Conservation (phyloP, 1,284 basidiomycete genomes). For the Blastosporella zonata region DNA sequence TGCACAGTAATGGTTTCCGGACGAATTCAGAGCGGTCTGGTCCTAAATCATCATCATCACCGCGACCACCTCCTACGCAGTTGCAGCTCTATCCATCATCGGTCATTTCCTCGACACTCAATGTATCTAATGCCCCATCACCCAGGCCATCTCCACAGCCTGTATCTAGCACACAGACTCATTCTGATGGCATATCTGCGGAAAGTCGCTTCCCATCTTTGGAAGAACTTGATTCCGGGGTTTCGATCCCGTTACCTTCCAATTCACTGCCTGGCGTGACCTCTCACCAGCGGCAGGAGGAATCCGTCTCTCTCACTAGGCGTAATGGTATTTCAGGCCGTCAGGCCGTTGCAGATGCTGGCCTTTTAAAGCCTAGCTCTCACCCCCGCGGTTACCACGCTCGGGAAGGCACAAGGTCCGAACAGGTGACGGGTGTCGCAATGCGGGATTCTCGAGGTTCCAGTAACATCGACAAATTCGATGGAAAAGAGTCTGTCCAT, state of each 20-base stretch:
- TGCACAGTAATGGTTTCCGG: conserved; percentile 30
- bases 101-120: conserved; percentile 15
- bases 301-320: conserved; percentile 4
- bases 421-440: conserved; percentile 54
- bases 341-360: neutral
- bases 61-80: conserved; percentile 31
- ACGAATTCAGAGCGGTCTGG: conserved; percentile 22
- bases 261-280: conserved; percentile 20
- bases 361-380: conserved; percentile 10
- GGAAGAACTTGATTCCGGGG: conserved; percentile 72
- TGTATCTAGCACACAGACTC: conserved; percentile 24
- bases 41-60: conserved; percentile 44
- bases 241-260: conserved; percentile 29
- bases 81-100: conserved; percentile 28
- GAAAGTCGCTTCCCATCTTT: conserved; percentile 76
- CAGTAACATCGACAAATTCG: conserved; percentile 1
- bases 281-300: conserved; percentile 7
- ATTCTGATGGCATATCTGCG: conserved; percentile 42
- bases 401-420: conserved; percentile 38
- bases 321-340: conserved; percentile 11
- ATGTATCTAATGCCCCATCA: conserved; percentile 13
- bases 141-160: conserved; percentile 27
- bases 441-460: conserved; percentile 43
- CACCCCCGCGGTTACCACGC: conserved; percentile 12
- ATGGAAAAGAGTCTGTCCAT: neutral